Percentiles rank a stretch among this genome's conserved stretches.
phyloP scores from a whole-genome alignment of 1,139 yeast genomes.

The Magnusiomyces sp. region DNA sequence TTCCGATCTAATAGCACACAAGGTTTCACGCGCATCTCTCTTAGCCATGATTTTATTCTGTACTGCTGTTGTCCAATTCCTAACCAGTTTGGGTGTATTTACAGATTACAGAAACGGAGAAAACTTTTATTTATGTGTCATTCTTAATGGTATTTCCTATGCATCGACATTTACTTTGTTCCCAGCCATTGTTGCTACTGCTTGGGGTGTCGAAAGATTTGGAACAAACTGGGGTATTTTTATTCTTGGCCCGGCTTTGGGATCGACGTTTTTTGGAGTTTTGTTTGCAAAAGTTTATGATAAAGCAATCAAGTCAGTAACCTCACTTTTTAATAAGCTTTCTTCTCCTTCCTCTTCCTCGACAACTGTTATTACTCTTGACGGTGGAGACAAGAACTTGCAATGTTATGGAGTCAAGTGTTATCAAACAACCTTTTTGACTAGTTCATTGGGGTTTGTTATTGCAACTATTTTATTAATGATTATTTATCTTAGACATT shows the following conservation, averaged over 20 bases:
- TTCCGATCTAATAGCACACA: conserved; percentile 41
- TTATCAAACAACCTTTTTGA: conserved; percentile 4
- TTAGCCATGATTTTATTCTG: conserved; percentile 21
- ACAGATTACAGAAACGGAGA: conserved; percentile 24
- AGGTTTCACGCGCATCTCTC: conserved; percentile 26
- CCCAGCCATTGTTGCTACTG: conserved; percentile 72
- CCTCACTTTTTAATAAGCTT: background rate
- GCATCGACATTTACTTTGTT: conserved; percentile 80
- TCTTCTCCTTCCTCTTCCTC: too few species aligned
- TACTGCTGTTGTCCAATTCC: conserved; percentile 23
- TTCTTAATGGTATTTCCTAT: conserved; percentile 60
- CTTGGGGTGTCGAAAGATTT: conserved; percentile 85
- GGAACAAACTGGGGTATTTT: conserved; percentile 94
- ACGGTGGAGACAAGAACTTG: background rate
- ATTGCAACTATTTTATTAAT: background rate
- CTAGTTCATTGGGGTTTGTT: background rate
- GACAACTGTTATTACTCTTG: too few species aligned
- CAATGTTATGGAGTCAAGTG: conserved; percentile 5
- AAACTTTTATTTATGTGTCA: conserved; percentile 37
- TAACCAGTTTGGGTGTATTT: conserved; percentile 34
- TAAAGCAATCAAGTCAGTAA: conserved; percentile 13
- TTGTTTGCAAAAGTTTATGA: conserved; percentile 66
- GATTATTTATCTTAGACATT: background rate
- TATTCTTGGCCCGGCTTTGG: conserved; percentile 86
- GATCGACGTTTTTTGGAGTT: conserved; percentile 63